Evolutionary conservation across 2,329 filamentous ascomycete species (phyloP), one percentile per base, ranked within the genome.

Genomic region (Trichophyton verrucosum): DNA sequence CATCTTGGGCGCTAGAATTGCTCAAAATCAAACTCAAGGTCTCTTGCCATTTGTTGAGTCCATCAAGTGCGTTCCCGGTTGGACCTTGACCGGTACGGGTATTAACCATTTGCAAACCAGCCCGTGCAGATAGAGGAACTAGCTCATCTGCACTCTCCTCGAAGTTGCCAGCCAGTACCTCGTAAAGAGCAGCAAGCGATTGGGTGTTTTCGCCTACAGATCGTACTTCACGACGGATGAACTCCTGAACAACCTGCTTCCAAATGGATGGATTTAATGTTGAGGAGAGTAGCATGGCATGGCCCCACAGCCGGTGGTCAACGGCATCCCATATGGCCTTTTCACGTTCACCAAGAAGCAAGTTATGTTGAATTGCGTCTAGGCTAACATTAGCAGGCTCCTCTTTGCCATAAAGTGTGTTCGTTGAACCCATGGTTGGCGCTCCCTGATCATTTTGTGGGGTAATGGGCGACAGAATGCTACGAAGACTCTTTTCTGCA

Each of bases 61-160:
- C 94, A 68, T 89, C 88, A 3, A 92, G 78, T 0, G 86, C 86
- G 71, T 94, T 90, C 65, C 85, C 86, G 0, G 84, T 79, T 36
- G 83, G 75, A 1, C 81, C 82, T 6, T 79, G 75, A 5, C 82
- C 78, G 61, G 84, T 79, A 61, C 61, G 60, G n/a, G 86, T 90
- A 64, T 87, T 91, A 65, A 99, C 82, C 76, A 99, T 87, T 71
- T 95, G 90, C 66, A 96, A 84, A 1, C 94, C 94, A 62, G 92
- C 91, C 47, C 95, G 84, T 17, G 94, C 94, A 65, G 95, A 95
- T 2, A 87, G 86, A 3, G 94, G 91, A 0, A 99, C 94, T 60
- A 99, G 85, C 73, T 97, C 91, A 71, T 99, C 94, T 15, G 97
- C 86, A 65, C 91, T 95, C 67, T 99, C 94, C 65, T 96, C 91